Evolutionary conservation across 2,329 filamentous ascomycete genomes (phyloP).

Genomic region (Aspergillus unguis): DNA sequence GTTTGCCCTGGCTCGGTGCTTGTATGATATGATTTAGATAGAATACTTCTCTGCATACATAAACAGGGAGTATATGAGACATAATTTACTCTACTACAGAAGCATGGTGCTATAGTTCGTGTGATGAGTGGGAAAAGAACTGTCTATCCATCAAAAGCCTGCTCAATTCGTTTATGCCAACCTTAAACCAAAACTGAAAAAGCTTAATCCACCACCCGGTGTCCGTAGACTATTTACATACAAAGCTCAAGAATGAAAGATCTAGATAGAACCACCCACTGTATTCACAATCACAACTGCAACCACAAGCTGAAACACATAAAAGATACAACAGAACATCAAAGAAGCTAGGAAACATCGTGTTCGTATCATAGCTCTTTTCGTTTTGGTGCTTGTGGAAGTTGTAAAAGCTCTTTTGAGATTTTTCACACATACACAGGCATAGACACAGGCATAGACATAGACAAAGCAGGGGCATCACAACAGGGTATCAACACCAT

Average conservation of each 20-base stretch:
- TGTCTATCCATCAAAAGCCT: constrained; percentile 11
- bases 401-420: background rate
- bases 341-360: background rate
- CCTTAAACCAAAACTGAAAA: too few relatives aligned
- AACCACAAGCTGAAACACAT: too few relatives aligned
- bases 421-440: background rate
- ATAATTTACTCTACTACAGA: too few relatives aligned
- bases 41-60: too few relatives aligned
- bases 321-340: background rate
- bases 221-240: constrained; percentile 21
- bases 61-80: too few relatives aligned
- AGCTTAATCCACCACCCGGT: constrained; percentile 11
- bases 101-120: too few relatives aligned
- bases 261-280: constrained; percentile 13
- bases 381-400: background rate
- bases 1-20: too few relatives aligned
- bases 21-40: too few relatives aligned
- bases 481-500: constrained; percentile 44
- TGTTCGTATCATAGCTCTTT: background rate
- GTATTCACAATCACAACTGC: constrained; percentile 1
- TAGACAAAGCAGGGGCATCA: constrained; percentile 28
- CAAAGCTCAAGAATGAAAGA: background rate
- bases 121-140: background rate
- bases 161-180: constrained; percentile 32
- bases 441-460: constrained; percentile 6